Conservation (phyloP, 257 asterid species). For the Agastache rugosa region DNA sequence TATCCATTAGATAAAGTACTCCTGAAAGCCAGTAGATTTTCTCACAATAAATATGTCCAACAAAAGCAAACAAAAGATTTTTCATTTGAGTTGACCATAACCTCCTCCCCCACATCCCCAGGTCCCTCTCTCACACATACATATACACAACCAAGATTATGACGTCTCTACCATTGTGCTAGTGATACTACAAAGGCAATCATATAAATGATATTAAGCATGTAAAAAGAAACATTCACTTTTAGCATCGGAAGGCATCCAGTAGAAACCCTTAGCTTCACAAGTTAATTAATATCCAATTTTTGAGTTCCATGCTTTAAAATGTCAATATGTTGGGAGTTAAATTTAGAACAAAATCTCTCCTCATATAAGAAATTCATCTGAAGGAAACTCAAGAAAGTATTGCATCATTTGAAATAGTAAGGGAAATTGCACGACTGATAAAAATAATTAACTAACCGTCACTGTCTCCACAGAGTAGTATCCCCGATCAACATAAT, state of each 20-base stretch:
- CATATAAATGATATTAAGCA: not conserved
- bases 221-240: not conserved
- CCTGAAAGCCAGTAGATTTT: not conserved
- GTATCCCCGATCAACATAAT: slow-evolving; percentile 88
- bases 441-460: slow-evolving; percentile 48
- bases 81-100: not conserved
- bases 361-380: not conserved
- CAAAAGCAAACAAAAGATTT: not conserved
- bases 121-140: not conserved
- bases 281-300: not conserved
- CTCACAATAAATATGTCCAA: not conserved
- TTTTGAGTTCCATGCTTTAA: not conserved
- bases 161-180: slow-evolving; percentile 7
- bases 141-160: not conserved
- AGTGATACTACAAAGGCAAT: not conserved
- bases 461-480: slow-evolving; percentile 87
- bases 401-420: not conserved
- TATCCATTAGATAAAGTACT: not conserved
- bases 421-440: not conserved
- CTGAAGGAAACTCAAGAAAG: slow-evolving; percentile 21
- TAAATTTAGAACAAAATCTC: not conserved
- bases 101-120: not conserved
- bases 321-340: not conserved
- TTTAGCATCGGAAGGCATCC: not conserved
- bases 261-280: not conserved